phyloP scores from a whole-genome alignment of 306 rosid species.

The Cyclanthera cordifolia region DNA sequence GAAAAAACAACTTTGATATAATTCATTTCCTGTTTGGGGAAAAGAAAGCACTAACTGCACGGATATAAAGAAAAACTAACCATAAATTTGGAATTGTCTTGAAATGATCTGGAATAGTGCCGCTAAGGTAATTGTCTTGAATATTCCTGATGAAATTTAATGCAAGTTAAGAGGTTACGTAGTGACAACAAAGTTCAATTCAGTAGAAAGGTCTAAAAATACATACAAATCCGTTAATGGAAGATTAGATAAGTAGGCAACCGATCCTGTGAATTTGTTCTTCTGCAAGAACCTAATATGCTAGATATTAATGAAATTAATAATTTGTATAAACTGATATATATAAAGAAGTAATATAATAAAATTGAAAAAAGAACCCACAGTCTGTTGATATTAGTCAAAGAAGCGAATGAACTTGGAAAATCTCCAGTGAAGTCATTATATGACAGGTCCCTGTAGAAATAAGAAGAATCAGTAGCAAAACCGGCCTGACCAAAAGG shows the following conservation, averaged over 20 bases:
- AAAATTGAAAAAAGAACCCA: constrained; percentile 22
- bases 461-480: neutral
- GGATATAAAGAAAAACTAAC: constrained; percentile 24
- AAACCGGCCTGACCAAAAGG: neutral
- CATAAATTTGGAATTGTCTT: constrained; percentile 72
- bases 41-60: constrained; percentile 10
- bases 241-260: constrained; percentile 61
- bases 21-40: constrained; percentile 9
- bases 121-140: constrained; percentile 68
- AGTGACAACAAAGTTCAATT: neutral
- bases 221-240: constrained; percentile 68
- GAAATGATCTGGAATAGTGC: constrained; percentile 69
- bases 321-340: neutral
- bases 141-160: constrained; percentile 45
- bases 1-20: neutral
- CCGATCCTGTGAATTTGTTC: constrained; percentile 82
- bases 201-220: neutral
- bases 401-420: constrained; percentile 73
- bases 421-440: constrained; percentile 77
- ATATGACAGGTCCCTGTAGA: constrained; percentile 67
- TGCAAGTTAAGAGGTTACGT: neutral
- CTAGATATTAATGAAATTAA: neutral
- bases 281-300: constrained; percentile 54
- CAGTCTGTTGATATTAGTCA: constrained; percentile 51
- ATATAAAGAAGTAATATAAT: neutral